Evolutionary conservation across 2,329 filamentous ascomycete species (phyloP).

Genomic region (Arthrobotrys megalospora): DNA sequence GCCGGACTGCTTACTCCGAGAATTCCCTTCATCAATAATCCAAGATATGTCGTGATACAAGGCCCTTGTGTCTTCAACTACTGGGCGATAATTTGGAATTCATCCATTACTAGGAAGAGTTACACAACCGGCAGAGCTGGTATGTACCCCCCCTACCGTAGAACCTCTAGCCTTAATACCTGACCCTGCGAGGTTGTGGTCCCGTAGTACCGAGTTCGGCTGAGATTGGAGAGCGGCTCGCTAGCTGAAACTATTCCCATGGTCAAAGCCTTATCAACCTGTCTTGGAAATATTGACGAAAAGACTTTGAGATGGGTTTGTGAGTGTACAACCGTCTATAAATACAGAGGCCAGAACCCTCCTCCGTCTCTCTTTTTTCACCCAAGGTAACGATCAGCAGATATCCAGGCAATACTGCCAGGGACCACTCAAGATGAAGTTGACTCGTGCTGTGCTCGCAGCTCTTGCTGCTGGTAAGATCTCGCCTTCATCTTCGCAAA

Average conservation of each 20-base stretch:
- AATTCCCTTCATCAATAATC: background rate
- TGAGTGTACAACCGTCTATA: slow-evolving; percentile 37
- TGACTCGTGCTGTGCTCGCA: slow-evolving; percentile 39
- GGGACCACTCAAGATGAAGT: slow-evolving; percentile 38
- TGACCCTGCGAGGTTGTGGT: background rate
- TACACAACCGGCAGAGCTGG: slow-evolving; percentile 30
- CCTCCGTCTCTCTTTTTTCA: slow-evolving; percentile 2
- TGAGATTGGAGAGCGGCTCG: background rate
- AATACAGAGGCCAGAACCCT: slow-evolving; percentile 27
- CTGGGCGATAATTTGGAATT: slow-evolving; percentile 34
- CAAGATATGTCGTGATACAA: slow-evolving; percentile 28
- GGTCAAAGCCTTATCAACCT: background rate
- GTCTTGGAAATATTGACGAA: background rate
- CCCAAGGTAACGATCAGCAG: slow-evolving; percentile 28
- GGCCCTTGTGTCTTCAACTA: background rate
- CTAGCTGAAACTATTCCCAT: slow-evolving; percentile 38
- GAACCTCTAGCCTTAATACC: slow-evolving; percentile 2
- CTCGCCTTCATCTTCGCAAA: background rate
- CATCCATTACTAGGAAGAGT: slow-evolving; percentile 3
- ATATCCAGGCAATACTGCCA: slow-evolving; percentile 10
- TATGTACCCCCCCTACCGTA: slow-evolving; percentile 10
- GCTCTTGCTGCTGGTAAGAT: slow-evolving; percentile 44
- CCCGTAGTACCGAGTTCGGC: slow-evolving; percentile 2
- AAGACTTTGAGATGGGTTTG: background rate
- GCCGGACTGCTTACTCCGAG: background rate